A percentile compares a stretch with the other conserved stretches of the same genome.
Evolutionary conservation across 1,284 basidiomycete genomes (phyloP).

Genomic region (Trametes polyzona): DNA sequence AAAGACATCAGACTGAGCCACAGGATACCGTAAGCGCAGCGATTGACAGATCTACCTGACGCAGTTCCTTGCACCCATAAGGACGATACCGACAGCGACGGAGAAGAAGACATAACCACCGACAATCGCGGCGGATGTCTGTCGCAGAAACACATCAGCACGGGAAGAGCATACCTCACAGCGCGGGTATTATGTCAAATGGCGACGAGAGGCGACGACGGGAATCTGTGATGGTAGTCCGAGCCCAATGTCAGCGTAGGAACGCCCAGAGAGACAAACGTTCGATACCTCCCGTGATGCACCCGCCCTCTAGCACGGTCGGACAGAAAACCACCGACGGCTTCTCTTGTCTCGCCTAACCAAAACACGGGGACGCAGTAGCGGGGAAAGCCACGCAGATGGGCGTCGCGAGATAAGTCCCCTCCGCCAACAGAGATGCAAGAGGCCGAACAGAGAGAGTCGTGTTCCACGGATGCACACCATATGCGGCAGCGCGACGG

Average conservation of each 20-base stretch:
- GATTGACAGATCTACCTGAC: not conserved
- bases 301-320: not conserved
- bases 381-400: not conserved
- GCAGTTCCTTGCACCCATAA: not conserved
- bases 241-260: not conserved
- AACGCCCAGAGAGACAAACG: too few relatives aligned
- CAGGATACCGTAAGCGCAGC: conserved; percentile 8
- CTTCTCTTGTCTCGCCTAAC: not conserved
- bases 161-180: too few relatives aligned
- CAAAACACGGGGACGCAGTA: not conserved
- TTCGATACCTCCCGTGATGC: not conserved
- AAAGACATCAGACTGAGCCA: not conserved
- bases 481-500: not conserved
- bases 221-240: not conserved
- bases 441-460: not conserved
- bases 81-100: not conserved
- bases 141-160: too few relatives aligned
- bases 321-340: not conserved
- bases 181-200: not conserved
- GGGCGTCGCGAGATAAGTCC: not conserved
- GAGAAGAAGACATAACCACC: not conserved
- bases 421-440: not conserved
- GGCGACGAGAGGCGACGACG: not conserved
- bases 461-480: not conserved
- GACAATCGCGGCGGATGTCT: not conserved